Base-by-base conservation (phyloP, 2,329 filamentous ascomycete genomes). In the Aspergillus sp. region DNA sequence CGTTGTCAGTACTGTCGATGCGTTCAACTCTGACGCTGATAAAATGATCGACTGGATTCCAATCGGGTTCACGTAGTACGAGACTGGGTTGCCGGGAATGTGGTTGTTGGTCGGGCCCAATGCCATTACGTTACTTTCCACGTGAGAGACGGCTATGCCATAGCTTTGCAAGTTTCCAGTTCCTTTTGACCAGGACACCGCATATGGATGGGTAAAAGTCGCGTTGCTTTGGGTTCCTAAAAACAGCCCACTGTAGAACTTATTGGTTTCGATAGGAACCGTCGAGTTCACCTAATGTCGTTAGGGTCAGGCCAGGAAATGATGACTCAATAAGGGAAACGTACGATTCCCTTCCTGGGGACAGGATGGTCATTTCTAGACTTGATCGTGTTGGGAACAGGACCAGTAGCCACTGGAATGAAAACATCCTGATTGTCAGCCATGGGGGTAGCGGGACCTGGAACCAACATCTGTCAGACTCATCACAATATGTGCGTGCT, bases 31-130 rank as follows among this genome's bases (percentile, higher is more conserved):
- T 16, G 80, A 78, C 1, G 93, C 93, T 0, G 92, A 95, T 10
- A 98, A 77, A 29, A 92, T 84, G 31, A 98, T 72, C 1, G 90
- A 91, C 69, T 96, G 90, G 26, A 96, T 89, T 0, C 90, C 90
- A 49, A 95, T 80, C 0, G 94, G 92, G 67, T 91, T 95, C 71
- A 89, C 83, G 67, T 90, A 97, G 71, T 89, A 97, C 29, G 83
- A 78, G 1, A 84, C 82, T 4, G 90, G 88, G 9, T 82, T 67
- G 20, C 76, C 85, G 0, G 84, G 83, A 32, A 81, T 80, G 26
- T 75, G 75, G 53, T 80, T 77, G 60, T 82, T 81, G 5, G 83
- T 68, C 57, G 73, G 79, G 9, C 91, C 92, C 69, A 85, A 90
- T 0, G 87, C 87, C 56, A 89, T 77, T 72, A 95, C 87, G 42